A percentile compares a stretch with the other conserved stretches of the same genome.
These are phyloP conservation scores for Sphaerostilbella broomeana DNA, from an alignment of 2,329 filamentous ascomycete species.

Conservation along the genomic window DNA sequence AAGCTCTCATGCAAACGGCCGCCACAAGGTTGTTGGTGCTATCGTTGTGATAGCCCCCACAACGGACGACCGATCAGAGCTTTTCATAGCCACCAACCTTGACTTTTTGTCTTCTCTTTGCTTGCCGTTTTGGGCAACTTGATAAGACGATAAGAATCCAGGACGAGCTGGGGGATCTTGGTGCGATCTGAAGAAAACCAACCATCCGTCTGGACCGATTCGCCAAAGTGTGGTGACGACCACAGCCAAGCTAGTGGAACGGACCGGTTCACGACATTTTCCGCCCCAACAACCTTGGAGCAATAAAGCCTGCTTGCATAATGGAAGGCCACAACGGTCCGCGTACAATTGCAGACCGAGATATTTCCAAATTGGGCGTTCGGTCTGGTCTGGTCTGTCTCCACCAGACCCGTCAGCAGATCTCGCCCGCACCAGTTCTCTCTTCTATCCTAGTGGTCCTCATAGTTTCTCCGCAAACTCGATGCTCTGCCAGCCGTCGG, in stretches of 20 bases:
- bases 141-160: no score
- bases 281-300: no score
- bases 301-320: no score
- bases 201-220: conserved; percentile 12
- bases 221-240: conserved; percentile 11
- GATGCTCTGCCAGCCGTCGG: no score
- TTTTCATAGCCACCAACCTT: conserved; percentile 5
- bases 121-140: conserved; percentile 14
- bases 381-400: conserved; percentile 10
- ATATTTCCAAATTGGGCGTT: no score
- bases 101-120: conserved; percentile 4
- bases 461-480: no score
- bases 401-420: conserved; percentile 8
- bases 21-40: conserved; percentile 17
- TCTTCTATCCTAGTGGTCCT: conserved; percentile 5
- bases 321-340: no score
- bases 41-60: conserved; percentile 21
- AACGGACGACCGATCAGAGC: conserved; percentile 1
- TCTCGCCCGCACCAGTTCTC: conserved; percentile 3
- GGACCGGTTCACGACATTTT: conserved; percentile 19
- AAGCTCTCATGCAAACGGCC: conserved; percentile 11
- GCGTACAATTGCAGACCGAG: background rate
- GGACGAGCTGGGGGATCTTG: conserved; percentile 2
- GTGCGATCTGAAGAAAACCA: no score
- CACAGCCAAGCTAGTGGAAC: conserved; percentile 22